These are phyloP conservation scores for Leccinellum rugosiceps DNA, from an alignment of 768 basidiomycete species.

Conservation along the genomic window DNA sequence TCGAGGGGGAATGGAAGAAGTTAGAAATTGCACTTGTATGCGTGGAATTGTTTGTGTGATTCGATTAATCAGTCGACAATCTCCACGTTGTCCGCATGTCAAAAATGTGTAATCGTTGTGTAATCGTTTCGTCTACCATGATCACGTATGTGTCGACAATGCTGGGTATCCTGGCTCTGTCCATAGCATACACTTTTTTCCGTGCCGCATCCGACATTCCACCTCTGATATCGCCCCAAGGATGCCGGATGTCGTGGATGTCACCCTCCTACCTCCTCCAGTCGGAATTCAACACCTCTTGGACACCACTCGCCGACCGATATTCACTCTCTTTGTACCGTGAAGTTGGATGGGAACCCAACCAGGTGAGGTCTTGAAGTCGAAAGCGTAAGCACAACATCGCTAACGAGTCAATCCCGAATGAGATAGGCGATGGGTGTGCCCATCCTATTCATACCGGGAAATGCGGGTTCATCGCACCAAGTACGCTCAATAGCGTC, in stretches of 20 bases:
- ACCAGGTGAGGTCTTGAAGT: conserved; percentile 40
- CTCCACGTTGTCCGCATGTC: background rate
- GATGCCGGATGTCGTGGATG: conserved; percentile 98
- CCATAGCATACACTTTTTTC: conserved; percentile 39
- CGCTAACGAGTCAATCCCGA: conserved; percentile 2
- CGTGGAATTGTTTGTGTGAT: background rate
- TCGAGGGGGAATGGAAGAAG: conserved; percentile 33
- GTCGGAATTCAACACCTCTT: conserved; percentile 56
- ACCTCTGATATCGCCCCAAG: conserved; percentile 70
- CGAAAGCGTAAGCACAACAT: background rate
- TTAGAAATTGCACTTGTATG: conserved; percentile 17
- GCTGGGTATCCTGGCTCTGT: conserved; percentile 34
- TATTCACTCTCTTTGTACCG: conserved; percentile 92
- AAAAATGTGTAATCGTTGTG: background rate
- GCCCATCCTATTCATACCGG: conserved; percentile 96
- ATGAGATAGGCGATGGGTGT: conserved; percentile 42
- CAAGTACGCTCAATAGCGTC: conserved; percentile 96
- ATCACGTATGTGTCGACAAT: conserved; percentile 5
- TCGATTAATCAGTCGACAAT: background rate
- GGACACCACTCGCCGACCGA: conserved; percentile 68
- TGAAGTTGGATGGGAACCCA: conserved; percentile 79
- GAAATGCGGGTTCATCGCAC: conserved; percentile 92
- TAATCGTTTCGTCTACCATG: conserved; percentile 7
- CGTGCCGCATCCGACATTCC: conserved; percentile 43
- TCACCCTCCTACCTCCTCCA: conserved; percentile 84